These are phyloP conservation scores for Nematodospora anomalae DNA, from an alignment of 1,139 yeast species.

Conservation along the genomic window DNA sequence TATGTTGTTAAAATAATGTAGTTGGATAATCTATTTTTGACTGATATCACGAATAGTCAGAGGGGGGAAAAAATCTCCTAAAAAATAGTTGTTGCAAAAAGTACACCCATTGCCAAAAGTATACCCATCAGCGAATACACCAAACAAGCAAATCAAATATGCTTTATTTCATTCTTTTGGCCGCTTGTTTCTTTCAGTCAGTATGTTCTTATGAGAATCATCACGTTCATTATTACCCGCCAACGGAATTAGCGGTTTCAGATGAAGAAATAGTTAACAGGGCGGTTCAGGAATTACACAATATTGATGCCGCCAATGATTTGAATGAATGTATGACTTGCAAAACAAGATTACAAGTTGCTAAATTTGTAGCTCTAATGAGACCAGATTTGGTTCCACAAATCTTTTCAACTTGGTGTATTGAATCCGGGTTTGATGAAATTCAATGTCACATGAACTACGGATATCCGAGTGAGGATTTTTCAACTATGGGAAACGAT, in stretches of 20 bases:
- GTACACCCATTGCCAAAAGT: too few species aligned
- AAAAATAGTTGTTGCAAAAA: slow-evolving; percentile 4
- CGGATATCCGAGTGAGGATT: slow-evolving; percentile 23
- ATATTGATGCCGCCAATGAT: slow-evolving; percentile 22
- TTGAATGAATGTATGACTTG: slow-evolving; percentile 38
- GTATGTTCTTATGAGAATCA: slow-evolving; percentile 8
- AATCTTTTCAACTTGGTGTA: slow-evolving; percentile 46
- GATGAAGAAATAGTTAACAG: slow-evolving; percentile 18
- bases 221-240: slow-evolving; percentile 13
- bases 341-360: slow-evolving; percentile 39
- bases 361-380: slow-evolving; percentile 38
- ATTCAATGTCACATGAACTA: slow-evolving; percentile 23
- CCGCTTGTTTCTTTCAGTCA: slow-evolving; percentile 4
- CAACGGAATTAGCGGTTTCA: slow-evolving; percentile 13
- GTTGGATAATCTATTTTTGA: background rate
- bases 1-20: background rate
- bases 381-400: slow-evolving; percentile 44
- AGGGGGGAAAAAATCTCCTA: background rate
- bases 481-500: slow-evolving; percentile 30
- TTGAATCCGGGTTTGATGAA: slow-evolving; percentile 33
- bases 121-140: too few species aligned
- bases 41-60: too few species aligned
- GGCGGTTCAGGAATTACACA: slow-evolving; percentile 20
- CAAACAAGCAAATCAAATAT: background rate
- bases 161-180: background rate